Evolutionary conservation across 225 moss, liverwort and hornwort species (phyloP), one percentile per base, ranked within the genome.

Genomic region (Takakia lepidozioides): DNA sequence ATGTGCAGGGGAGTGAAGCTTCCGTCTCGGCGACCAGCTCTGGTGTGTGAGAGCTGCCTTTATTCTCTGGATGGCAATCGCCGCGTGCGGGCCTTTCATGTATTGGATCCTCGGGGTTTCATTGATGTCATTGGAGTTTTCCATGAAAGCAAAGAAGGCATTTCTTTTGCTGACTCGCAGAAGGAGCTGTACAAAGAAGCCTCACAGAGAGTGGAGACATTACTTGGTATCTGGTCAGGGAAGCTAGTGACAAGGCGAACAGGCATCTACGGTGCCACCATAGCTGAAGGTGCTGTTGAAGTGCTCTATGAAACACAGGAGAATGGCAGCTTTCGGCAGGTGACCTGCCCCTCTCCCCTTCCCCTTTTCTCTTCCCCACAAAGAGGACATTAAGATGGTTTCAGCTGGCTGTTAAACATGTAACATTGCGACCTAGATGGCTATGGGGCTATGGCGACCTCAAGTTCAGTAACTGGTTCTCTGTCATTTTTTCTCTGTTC

Each of bases 11-110:
- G 87, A 55, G 71, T 95, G 41, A 95, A 90, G 73, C 82, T 95
- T 29, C 90, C 95, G 4, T 90, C 95, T 9, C 74, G 86, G 17
- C 78, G 95, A 21, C 95, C 95, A 44, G 90, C 95, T 48, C 75
- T 95, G 26, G 95, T 95, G 8, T 90, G 87, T 64, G 95, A 95
- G 67, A 82, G 86, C 68, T 95, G 93, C 41, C 79, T 89, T 5
- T 82, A 72, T 62, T 89, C 93, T 11, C 59, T 70, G 45, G 77
- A 89, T 50, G 69, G 63, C n/a, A 58, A 43, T 19, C 73, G 67
- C 58, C 73, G 93, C 48, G 89, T 87, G 19, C 60, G 93, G 56
- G 82, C 84, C 15, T 95, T 95, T 43, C 79, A 87, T 58, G 82
- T 87, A 15, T 68, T 95, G 40, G 90, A 95, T 82, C 82, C 86